Base-by-base conservation (phyloP, 2,329 filamentous ascomycete genomes). In the Fusarium liriodendri region DNA sequence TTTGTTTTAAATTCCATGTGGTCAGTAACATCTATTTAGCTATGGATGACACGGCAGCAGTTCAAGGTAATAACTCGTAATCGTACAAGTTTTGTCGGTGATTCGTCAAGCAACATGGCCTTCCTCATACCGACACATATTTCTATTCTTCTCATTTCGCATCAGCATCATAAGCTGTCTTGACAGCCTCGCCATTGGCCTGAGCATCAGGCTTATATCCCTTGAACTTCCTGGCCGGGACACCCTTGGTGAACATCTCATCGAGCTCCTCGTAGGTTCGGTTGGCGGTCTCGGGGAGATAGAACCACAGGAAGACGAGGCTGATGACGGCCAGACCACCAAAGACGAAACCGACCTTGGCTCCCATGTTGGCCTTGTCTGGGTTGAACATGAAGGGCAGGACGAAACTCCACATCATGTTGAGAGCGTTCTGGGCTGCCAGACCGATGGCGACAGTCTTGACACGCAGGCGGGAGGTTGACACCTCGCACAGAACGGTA, bases 81-180 rank as follows among this genome's bases (percentile, higher is more conserved):
- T n/a, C n/a, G 13, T n/a, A 32, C 50, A 11, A 32, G 6, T 20
- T 29, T 29, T 11, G 4, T 14, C 18, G 8, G n/a, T n/a, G 6
- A 32, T 38, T 62, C 22, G 40, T 50, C 63, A 47, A 22, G 55
- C 40, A 35, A 42, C n/a, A 10, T 52, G 10, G 10, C 25, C n/a
- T 54, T 54, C 2, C 27, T 29, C 11, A 54, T 33, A 13, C 50
- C 29, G 18, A 6, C 14, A 11, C n/a, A 32, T 54, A 27, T 20
- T 54, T 54, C 6, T 52, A 29, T n/a, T 27, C 11, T 54, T 32
- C 54, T 42, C 54, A 60, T 55, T 72, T 72, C 22, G 68, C 65
- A 58, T 73, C 71, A 11, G 67, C 69, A 7, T 71, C 62, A 45
- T 73, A 72, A n/a, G 64, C 71, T 11, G 64, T 72, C 61, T 69